A percentile compares a stretch with the other conserved stretches of the same genome.
Evolutionary conservation across 2,329 filamentous ascomycete genomes (phyloP).

Genomic region (Botrytis byssoidea): DNA sequence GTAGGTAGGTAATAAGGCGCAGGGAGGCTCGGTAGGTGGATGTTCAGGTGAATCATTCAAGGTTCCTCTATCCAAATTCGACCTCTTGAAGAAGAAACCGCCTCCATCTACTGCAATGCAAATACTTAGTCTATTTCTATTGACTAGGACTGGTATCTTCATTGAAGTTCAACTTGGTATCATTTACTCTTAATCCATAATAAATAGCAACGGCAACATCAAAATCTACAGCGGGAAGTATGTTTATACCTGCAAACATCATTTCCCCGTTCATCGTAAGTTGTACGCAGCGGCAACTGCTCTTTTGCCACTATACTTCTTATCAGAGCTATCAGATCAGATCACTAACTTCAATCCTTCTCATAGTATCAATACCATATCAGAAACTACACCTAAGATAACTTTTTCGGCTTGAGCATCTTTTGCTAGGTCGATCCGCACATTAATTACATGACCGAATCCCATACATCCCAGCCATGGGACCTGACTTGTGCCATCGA

Average conservation of each 20-base stretch:
- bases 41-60: background rate
- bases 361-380: background rate
- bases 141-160: too few species aligned
- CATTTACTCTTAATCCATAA: background rate
- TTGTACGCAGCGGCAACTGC: background rate
- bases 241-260: conserved; percentile 1
- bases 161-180: background rate
- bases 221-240: background rate
- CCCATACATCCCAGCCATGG: conserved; percentile 11
- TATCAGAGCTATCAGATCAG: background rate
- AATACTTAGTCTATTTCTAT: background rate
- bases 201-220: background rate
- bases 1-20: background rate
- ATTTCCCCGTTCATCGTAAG: background rate
- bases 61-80: background rate
- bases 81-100: background rate
- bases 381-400: background rate
- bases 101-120: background rate
- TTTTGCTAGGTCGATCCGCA: background rate
- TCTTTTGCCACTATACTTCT: background rate
- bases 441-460: conserved; percentile 14
- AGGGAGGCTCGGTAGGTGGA: background rate
- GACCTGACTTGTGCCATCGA: conserved; percentile 22
- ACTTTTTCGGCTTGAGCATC: background rate
- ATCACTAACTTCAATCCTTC: background rate